These are phyloP conservation scores for Citrus glauca DNA, from an alignment of 345 rosid genomes.

Conservation along the genomic window DNA sequence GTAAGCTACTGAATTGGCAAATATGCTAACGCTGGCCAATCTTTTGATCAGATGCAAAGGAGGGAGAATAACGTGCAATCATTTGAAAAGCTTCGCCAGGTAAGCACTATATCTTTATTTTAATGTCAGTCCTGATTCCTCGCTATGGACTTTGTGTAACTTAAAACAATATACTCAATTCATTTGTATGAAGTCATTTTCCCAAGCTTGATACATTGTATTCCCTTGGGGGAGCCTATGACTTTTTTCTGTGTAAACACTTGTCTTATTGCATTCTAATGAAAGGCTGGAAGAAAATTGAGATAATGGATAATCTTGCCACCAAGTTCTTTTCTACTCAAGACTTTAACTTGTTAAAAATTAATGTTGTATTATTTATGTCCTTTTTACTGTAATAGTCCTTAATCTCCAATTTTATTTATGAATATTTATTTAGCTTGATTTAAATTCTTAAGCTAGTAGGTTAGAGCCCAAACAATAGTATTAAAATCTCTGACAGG, in stretches of 20 bases:
- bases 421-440: too few relatives aligned
- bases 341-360: not conserved
- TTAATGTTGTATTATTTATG: not conserved
- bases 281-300: not conserved
- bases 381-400: not conserved
- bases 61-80: slow-evolving; percentile 99
- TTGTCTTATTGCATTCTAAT: not conserved
- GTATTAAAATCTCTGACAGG: too few relatives aligned
- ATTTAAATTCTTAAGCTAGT: too few relatives aligned
- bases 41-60: slow-evolving; percentile 81
- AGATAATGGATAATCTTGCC: not conserved
- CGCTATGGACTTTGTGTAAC: not conserved
- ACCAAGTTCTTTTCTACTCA: not conserved
- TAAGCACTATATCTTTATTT: slow-evolving; percentile 19
- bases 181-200: not conserved
- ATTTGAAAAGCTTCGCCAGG: slow-evolving; percentile 99
- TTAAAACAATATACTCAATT: not conserved
- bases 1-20: not conserved
- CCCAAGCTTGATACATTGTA: not conserved
- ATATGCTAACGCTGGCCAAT: slow-evolving; percentile 10
- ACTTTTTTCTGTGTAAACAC: not conserved
- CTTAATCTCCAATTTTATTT: not conserved
- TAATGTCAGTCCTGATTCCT: not conserved
- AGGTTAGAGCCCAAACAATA: too few relatives aligned
- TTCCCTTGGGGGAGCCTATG: not conserved